phyloP scores from a whole-genome alignment of 805 yeast genomes.

The Kockiozyma suomiensis region DNA sequence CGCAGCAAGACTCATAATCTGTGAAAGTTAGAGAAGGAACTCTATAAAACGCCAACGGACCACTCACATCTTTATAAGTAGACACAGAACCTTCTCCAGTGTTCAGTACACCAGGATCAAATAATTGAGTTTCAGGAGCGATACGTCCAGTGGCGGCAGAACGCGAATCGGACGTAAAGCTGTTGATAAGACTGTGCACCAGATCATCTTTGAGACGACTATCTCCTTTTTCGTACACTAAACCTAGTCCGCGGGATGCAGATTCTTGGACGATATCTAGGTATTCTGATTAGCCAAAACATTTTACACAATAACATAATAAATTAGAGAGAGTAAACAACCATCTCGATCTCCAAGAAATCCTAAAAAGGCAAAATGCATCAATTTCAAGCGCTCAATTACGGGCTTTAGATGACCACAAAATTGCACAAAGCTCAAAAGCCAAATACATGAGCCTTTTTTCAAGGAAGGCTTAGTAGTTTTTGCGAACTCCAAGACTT shows the following conservation, averaged over 20 bases:
- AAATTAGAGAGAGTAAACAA: background rate
- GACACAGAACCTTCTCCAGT: conserved; percentile 79
- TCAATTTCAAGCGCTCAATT: conserved; percentile 51
- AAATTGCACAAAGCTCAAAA: conserved; percentile 75
- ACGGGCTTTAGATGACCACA: conserved; percentile 56
- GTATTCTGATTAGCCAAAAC: too few relatives aligned
- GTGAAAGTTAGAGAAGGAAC: background rate
- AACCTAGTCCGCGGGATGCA: conserved; percentile 83
- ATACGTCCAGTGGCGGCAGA: conserved; percentile 60
- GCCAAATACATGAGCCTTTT: conserved; percentile 79
- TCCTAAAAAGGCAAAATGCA: conserved; percentile 75
- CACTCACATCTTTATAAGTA: conserved; percentile 78
- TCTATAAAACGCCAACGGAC: background rate
- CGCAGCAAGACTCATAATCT: conserved; percentile 69
- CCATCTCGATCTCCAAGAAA: conserved; percentile 79
- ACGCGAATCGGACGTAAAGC: conserved; percentile 68
- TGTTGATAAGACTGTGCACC: conserved; percentile 68
- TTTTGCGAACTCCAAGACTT: conserved; percentile 56
- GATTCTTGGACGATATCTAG: conserved; percentile 77
- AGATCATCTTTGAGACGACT: conserved; percentile 66
- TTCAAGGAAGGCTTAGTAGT: conserved; percentile 74
- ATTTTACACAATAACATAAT: background rate
- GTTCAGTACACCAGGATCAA: conserved; percentile 77
- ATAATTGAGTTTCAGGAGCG: conserved; percentile 76
- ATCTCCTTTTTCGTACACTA: conserved; percentile 79